phyloP scores from a whole-genome alignment of 2,329 filamentous ascomycete species.

The Nigrospora osmanthi region DNA sequence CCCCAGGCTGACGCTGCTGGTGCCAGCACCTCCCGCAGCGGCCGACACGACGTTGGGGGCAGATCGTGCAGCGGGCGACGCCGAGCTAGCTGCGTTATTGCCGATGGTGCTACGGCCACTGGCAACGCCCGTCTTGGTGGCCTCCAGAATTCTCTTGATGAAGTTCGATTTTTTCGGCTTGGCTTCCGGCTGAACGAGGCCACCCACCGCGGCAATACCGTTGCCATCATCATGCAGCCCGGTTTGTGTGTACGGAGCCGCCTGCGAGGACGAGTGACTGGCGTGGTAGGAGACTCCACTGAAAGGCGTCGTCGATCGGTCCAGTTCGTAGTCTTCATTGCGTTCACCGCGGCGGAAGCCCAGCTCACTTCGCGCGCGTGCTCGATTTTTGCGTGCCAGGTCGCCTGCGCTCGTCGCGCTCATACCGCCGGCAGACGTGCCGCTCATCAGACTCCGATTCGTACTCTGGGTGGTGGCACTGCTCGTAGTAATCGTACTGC shows the following conservation, averaged over 20 bases:
- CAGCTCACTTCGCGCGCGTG: slow-evolving; percentile 56
- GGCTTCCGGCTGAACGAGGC: slow-evolving; percentile 55
- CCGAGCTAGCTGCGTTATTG: slow-evolving; percentile 39
- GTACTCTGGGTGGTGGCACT: slow-evolving; percentile 71
- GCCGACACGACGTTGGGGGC: slow-evolving; percentile 27
- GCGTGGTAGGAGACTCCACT: slow-evolving; percentile 86
- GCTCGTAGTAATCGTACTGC: slow-evolving; percentile 56
- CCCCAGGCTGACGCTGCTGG: slow-evolving; percentile 25
- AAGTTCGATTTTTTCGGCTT: slow-evolving; percentile 81
- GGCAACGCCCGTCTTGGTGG: slow-evolving; percentile 87
- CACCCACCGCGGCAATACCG: slow-evolving; percentile 63
- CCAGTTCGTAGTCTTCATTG: slow-evolving; percentile 32
- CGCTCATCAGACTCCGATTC: slow-evolving; percentile 86
- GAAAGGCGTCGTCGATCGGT: slow-evolving; percentile 56
- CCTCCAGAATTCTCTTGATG: slow-evolving; percentile 91
- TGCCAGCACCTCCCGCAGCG: slow-evolving; percentile 38
- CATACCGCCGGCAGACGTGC: slow-evolving; percentile 79
- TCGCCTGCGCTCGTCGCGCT: slow-evolving; percentile 95
- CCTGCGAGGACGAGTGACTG: slow-evolving; percentile 62
- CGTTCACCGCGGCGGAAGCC: slow-evolving; percentile 45
- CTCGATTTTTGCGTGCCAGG: slow-evolving; percentile 66
- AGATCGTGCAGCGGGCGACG: slow-evolving; percentile 34
- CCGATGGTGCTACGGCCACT: slow-evolving; percentile 82
- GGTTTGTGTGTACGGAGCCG: slow-evolving; percentile 53
- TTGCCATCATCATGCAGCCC: slow-evolving; percentile 63